Base-by-base conservation (phyloP, 345 rosid species). In the Clausena lansium region DNA sequence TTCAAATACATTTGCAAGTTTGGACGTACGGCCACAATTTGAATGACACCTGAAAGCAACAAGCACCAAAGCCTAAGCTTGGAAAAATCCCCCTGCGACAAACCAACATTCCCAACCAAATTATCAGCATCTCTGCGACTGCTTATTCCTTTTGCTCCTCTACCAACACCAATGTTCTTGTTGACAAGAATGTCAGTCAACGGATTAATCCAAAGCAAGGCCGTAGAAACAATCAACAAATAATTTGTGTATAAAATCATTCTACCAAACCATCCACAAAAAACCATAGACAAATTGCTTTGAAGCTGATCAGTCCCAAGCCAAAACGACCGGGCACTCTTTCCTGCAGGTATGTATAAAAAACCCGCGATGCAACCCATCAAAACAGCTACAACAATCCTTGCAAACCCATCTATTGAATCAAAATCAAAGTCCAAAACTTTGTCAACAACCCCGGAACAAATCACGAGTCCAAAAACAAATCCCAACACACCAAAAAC, bases 1-100 rank as follows among this genome's bases (percentile, higher is more conserved):
- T 95, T 95, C 94, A 93, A 80, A 82, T 83, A 93, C 97, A 92
- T 93, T 79, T 95, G 97, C 80, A 95, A 78, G 80, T 91, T 91
- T 7, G 97, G 86, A 9, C 97, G 90, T 58, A 93, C 54, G 10
- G 97, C 93, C 67, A 86, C 36, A 2, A 91, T 84, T 70, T 93
- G 99, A 9, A 88, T 27, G 6, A 87, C 10, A 27, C 91, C 94
- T 0, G 97, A 86, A 9, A 87, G 55, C 7, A 91, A 79, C 84
- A 93, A 79, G 78, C 91, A 91, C 67, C 84, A 70, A 54, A 89
- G 72, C 83, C 94, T 87, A 57, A 93, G 77, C 79, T 80, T 85
- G 4, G 19, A 70, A 20, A 92, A 93, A 28, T 90, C 90, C 20
- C 38, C 57, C 38, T 4, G 70, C 2, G 86, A 77, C 78, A 95